Evolutionary conservation across 2,329 filamentous ascomycete genomes (phyloP), one percentile per base, ranked within the genome.

Genomic region (Botrytis medusae): DNA sequence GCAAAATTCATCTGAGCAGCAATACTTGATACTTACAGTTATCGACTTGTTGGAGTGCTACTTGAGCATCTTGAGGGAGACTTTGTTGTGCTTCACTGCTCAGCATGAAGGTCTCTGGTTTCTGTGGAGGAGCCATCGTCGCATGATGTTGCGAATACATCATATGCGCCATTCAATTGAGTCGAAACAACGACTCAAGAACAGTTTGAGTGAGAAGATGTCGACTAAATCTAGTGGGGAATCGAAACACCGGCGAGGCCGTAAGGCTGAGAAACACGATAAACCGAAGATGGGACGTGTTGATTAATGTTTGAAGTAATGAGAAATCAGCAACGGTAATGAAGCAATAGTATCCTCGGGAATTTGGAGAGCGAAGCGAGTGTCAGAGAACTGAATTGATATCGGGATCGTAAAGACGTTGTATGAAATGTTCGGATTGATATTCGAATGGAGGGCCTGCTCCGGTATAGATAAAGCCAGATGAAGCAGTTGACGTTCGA

Each of bases 81-180:
- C 93, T 95, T 85, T 98, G 94, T 85, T 98, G 95, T 75, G 96
- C 95, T 85, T 98, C 95, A 81, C 92, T 95, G 83, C 95, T 97
- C 83, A 99, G 88, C 92, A 99, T 95, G 82, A 99, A 99, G 59
- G 96, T 98, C 87, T 99, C 96, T 78, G 96, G 96, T 84, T 97
- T 98, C 86, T 98, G 94, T 76, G 93, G 93, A 81, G 93, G 92
- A 79, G 93, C 92, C 93, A 98, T 97, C 79, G 91, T 88, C 81
- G 92, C 89, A 85, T 94, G 92, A 85, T 94, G 92, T 74, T 81
- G 80, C 78, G 91, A 88, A 85, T 94, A 95, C 93, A 95, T 95
- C 78, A 81, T 81, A 74, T 81, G 79, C 74, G 80, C 78, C 78
- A 79, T 80, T 79, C 79, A 79, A 78, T 77, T 72, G 78, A 78